Conservation (phyloP, 208 protist species). For the Wallacemonas sp. region DNA sequence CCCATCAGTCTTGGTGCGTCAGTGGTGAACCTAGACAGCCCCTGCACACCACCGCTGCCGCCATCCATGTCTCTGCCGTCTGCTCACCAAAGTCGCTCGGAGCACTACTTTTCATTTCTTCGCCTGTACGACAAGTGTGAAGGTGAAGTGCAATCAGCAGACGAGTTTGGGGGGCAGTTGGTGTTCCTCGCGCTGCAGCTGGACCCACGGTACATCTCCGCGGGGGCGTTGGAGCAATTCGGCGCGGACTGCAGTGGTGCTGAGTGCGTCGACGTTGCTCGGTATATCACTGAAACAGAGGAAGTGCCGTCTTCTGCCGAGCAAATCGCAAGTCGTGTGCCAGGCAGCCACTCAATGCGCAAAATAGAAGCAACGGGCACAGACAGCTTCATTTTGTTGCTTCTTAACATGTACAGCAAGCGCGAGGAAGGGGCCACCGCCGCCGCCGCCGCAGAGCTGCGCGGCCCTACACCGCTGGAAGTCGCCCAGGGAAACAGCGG, state of each 20-base stretch:
- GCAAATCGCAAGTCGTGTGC: slow-evolving; percentile 51
- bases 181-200: slow-evolving; percentile 85
- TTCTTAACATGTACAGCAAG: slow-evolving; percentile 83
- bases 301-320: slow-evolving; percentile 79
- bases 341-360: slow-evolving; percentile 18
- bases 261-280: slow-evolving; percentile 62
- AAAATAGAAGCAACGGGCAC: slow-evolving; percentile 43
- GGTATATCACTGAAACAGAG: slow-evolving; percentile 57
- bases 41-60: not conserved
- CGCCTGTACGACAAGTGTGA: slow-evolving; percentile 86
- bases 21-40: slow-evolving; percentile 10
- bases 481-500: not conserved
- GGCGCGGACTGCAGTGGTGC: slow-evolving; percentile 45
- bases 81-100: slow-evolving; percentile 42
- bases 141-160: slow-evolving; percentile 37
- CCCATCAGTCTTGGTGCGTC: slow-evolving; percentile 16
- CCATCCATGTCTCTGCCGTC: not conserved
- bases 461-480: not conserved
- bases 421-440: slow-evolving; percentile 37
- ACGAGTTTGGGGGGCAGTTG: slow-evolving; percentile 66
- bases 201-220: slow-evolving; percentile 69
- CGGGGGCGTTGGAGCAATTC: slow-evolving; percentile 56
- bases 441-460: slow-evolving; percentile 6
- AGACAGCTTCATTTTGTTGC: slow-evolving; percentile 79
- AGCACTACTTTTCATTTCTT: slow-evolving; percentile 92